Conservation (phyloP, 2,329 filamentous ascomycete genomes). For the Colletotrichum navitas region DNA sequence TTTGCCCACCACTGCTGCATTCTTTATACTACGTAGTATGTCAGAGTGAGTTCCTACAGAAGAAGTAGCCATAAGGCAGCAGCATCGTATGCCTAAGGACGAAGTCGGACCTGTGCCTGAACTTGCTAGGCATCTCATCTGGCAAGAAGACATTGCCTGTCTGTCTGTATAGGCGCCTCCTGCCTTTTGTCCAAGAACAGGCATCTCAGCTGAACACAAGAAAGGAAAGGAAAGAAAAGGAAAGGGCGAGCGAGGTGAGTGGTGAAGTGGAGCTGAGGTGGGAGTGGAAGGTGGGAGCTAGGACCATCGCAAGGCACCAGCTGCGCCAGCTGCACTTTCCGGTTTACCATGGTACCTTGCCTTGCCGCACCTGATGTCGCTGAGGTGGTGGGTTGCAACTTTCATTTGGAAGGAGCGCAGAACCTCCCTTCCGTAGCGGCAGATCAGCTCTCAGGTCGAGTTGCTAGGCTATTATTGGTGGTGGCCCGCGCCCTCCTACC, state of each 20-base stretch:
- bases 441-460: background rate
- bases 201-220: conserved; percentile 17
- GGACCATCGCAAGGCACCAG: conserved; percentile 28
- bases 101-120: background rate
- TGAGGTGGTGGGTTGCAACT: conserved; percentile 12
- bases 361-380: background rate
- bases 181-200: background rate
- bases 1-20: background rate
- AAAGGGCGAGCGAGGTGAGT: conserved; percentile 15
- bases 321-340: conserved; percentile 19
- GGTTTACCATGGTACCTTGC: background rate
- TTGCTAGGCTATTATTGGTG: background rate
- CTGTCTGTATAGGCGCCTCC: too few relatives aligned
- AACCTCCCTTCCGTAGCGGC: conserved; percentile 1
- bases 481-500: background rate
- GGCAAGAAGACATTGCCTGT: background rate
- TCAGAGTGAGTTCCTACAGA: background rate
- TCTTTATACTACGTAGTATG: too few relatives aligned
- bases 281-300: conserved; percentile 13
- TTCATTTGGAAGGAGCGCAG: conserved; percentile 1
- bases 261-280: conserved; percentile 17
- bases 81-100: background rate
- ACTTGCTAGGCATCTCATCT: background rate
- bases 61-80: background rate
- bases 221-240: background rate